Base-by-base conservation (phyloP, 2,329 filamentous ascomycete species). In the Pyricularia grisea region DNA sequence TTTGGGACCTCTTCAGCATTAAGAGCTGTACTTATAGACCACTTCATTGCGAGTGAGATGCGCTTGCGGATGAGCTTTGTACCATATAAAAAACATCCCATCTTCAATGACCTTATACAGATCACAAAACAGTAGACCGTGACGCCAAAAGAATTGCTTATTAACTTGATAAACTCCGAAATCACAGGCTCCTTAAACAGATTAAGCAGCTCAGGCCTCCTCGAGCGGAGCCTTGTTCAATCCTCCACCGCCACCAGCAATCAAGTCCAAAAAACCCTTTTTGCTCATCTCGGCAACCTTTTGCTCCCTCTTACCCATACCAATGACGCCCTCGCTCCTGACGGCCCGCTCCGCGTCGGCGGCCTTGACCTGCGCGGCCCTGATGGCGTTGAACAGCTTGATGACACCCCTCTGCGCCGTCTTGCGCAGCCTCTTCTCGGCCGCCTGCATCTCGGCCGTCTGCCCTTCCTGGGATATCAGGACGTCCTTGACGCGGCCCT, bases 281-380 rank as follows among this genome's bases (percentile, higher is more conserved):
- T 97, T 96, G 78, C 91, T 97, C 90, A 99, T 95, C 83, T 98
- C 94, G 73, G 92, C 95, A 68, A 97, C 84, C 81, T 91, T 93
- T 80, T 96, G 93, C 80, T 96, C 91, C 72, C 93, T 88, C 78
- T 91, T 88, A 71, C 86, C 87, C 75, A 93, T 88, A 1, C 94
- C 94, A 36, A 97, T 86, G 0, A 96, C 83, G 3, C 93, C 92
- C 71, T 90, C 87, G 73, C 88, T 88, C 78, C 87, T 87, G 66
- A 88, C 85, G 72, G 87, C 87, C 78, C 84, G 87, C 76, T 91
- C 89, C 5, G 93, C 91, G 79, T 94, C 89, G 70, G 90, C 87
- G 2, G 91, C 94, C 79, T 94, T 92, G 69, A 97, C 91, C 80
- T 99, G 95, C 17, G 95, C 94, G 27, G 92, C 92, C 64, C 94